These are phyloP conservation scores for Wakefieldia striispora DNA, from an alignment of 768 basidiomycete species.

Conservation along the genomic window DNA sequence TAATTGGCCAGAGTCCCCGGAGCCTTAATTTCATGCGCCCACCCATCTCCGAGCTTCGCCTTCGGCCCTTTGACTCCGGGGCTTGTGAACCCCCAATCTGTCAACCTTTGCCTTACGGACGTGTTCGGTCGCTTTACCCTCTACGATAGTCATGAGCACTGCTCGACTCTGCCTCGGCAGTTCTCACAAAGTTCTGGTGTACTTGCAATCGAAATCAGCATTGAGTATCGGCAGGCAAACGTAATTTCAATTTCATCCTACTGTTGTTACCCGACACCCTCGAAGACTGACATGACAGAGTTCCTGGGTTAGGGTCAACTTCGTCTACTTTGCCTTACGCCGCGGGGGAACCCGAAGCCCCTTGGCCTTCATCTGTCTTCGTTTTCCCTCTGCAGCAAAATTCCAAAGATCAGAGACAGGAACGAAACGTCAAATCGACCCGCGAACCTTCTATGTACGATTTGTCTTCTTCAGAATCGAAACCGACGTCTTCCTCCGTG, in stretches of 20 bases:
- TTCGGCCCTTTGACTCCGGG: background rate
- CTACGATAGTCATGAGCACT: too few species aligned
- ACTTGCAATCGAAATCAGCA: background rate
- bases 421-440: background rate
- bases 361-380: constrained; percentile 73
- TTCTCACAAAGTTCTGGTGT: too few species aligned
- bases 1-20: constrained; percentile 1
- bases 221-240: background rate
- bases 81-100: background rate
- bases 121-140: too few species aligned
- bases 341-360: constrained; percentile 67
- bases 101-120: too few species aligned
- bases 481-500: constrained; percentile 42
- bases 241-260: constrained; percentile 5
- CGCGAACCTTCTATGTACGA: constrained; percentile 76
- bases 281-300: background rate
- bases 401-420: constrained; percentile 9
- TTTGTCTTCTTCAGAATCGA: constrained; percentile 75
- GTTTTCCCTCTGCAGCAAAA: constrained; percentile 57
- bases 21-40: constrained; percentile 8
- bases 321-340: constrained; percentile 30
- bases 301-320: constrained; percentile 2
- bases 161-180: too few species aligned
- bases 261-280: background rate
- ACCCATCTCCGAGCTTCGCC: constrained; percentile 1